A percentile compares a stretch with the other conserved stretches of the same genome.
Evolutionary conservation across 1,284 basidiomycete genomes (phyloP).

Genomic region (Puccinia novopanici): DNA sequence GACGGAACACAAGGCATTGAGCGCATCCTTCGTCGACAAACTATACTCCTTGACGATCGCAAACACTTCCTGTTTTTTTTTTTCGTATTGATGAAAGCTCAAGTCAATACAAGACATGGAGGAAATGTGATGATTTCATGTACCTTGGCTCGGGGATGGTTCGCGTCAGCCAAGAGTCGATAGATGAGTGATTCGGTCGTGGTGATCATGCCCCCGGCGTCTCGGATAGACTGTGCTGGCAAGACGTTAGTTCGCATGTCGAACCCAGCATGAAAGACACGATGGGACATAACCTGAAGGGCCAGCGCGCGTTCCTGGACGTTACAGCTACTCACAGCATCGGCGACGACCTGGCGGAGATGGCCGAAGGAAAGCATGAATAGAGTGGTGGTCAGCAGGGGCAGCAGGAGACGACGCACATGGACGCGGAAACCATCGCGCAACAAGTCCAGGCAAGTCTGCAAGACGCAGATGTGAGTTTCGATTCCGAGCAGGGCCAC

Average conservation of each 20-base stretch:
- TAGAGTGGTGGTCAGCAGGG: neutral
- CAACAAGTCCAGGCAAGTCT: constrained; percentile 56
- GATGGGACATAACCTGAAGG: constrained; percentile 56
- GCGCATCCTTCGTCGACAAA: neutral
- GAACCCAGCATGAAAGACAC: too few relatives aligned
- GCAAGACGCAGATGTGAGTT: constrained; percentile 57
- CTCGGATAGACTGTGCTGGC: constrained; percentile 14
- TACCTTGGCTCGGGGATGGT: constrained; percentile 26
- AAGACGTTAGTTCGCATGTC: too few relatives aligned
- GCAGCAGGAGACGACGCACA: neutral
- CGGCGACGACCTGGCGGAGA: constrained; percentile 53
- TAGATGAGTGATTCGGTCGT: constrained; percentile 27
- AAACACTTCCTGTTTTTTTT: constrained; percentile 2
- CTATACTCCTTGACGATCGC: constrained; percentile 25
- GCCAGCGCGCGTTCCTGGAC: constrained; percentile 55
- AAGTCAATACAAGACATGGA: neutral
- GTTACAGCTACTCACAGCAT: constrained; percentile 58
- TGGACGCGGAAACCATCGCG: constrained; percentile 55
- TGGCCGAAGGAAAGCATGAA: neutral
- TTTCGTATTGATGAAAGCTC: neutral
- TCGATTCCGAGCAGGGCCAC: constrained; percentile 51
- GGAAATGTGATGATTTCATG: neutral
- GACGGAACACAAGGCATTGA: neutral
- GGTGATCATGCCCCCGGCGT: neutral
- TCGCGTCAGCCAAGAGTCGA: constrained; percentile 19